Conservation (phyloP, 2,329 filamentous ascomycete species). For the Fusarium sp. region DNA sequence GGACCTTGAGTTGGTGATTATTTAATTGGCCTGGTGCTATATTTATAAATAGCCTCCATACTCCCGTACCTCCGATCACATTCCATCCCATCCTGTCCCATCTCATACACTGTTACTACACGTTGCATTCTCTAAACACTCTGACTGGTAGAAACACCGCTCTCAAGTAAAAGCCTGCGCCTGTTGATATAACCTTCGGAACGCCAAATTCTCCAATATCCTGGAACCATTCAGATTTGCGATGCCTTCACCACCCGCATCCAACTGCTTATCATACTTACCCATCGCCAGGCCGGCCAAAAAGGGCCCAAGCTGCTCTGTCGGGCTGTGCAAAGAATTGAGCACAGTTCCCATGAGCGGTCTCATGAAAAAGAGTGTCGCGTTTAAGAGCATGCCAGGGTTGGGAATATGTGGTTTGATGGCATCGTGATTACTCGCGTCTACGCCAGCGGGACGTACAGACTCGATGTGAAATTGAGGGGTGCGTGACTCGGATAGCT, state of each 20-base stretch:
- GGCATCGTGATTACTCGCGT: conserved; percentile 25
- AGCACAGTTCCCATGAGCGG: conserved; percentile 17
- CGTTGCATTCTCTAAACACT: not conserved
- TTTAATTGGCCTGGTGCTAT: too few species aligned
- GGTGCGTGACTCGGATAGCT: conserved; percentile 24
- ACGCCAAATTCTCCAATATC: conserved; percentile 36
- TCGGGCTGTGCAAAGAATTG: conserved; percentile 24
- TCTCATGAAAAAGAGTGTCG: not conserved
- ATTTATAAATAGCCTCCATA: too few species aligned
- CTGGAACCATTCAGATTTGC: conserved; percentile 21
- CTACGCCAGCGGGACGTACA: conserved; percentile 34
- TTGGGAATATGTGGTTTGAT: conserved; percentile 33
- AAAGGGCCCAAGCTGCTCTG: conserved; percentile 33
- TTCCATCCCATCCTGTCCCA: too few species aligned
- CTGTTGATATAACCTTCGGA: conserved; percentile 6
- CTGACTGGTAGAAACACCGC: not conserved
- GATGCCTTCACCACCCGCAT: conserved; percentile 12
- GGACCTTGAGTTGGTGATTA: too few species aligned
- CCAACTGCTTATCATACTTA: conserved; percentile 22
- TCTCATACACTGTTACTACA: too few species aligned
- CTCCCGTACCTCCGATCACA: too few species aligned
- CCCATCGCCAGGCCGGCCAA: conserved; percentile 35
- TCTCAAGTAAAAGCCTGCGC: not conserved
- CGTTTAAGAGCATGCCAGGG: conserved; percentile 10
- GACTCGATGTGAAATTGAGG: conserved; percentile 22